Percentiles rank a stretch among this genome's conserved stretches.
phyloP scores from a whole-genome alignment of 352 stramenopile genomes.

The Phytophthora cryptogea region DNA sequence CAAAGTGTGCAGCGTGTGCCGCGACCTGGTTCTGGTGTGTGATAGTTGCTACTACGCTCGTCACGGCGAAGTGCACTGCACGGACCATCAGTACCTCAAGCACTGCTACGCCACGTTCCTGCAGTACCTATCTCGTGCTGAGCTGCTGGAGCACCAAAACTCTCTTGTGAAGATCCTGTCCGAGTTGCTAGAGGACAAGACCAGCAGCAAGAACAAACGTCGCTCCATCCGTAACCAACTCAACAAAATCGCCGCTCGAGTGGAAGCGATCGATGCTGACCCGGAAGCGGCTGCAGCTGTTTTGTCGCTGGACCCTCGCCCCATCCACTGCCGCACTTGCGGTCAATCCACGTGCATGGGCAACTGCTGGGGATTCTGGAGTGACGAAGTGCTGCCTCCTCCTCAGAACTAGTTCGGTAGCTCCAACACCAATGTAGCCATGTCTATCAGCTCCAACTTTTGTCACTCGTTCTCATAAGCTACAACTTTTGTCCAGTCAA shows the following conservation, averaged over 20 bases:
- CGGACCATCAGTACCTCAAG: slow-evolving; percentile 75
- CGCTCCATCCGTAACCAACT: slow-evolving; percentile 75
- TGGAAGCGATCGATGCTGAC: slow-evolving; percentile 49
- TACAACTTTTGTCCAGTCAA: slow-evolving; percentile 5
- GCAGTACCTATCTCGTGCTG: slow-evolving; percentile 55
- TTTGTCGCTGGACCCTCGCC: slow-evolving; percentile 34
- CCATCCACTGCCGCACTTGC: slow-evolving; percentile 74
- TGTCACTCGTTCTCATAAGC: not conserved
- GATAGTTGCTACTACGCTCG: slow-evolving; percentile 61
- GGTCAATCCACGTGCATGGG: slow-evolving; percentile 53
- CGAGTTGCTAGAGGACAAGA: slow-evolving; percentile 50
- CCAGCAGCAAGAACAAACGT: slow-evolving; percentile 70
- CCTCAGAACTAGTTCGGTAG: slow-evolving; percentile 16
- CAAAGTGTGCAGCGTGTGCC: slow-evolving; percentile 76
- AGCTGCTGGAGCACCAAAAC: slow-evolving; percentile 50
- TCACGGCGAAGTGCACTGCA: slow-evolving; percentile 74
- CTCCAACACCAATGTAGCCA: slow-evolving; percentile 30
- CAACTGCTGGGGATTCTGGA: slow-evolving; percentile 84
- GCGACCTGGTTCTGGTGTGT: slow-evolving; percentile 73
- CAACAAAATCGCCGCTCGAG: slow-evolving; percentile 55
- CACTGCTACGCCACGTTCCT: slow-evolving; percentile 75
- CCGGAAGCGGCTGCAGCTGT: slow-evolving; percentile 41
- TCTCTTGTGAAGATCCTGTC: slow-evolving; percentile 59
- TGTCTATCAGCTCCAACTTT: slow-evolving; percentile 5
- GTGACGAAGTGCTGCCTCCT: slow-evolving; percentile 43